Conservation (phyloP, 2,329 filamentous ascomycete genomes). For the Calonectria fujianensis region DNA sequence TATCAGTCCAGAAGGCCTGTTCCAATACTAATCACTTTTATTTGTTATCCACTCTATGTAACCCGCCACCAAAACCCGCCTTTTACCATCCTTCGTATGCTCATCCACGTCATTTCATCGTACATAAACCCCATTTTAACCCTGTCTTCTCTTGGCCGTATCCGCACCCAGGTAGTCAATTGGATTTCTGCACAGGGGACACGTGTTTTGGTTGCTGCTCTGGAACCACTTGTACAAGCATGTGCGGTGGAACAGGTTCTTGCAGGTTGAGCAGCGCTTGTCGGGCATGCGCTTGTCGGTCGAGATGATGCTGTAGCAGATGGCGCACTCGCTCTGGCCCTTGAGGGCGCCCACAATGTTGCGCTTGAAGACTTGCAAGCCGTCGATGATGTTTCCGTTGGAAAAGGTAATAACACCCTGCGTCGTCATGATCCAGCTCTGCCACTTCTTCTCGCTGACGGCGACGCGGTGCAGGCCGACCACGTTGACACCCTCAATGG, state of each 20-base stretch:
- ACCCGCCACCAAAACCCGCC: not conserved
- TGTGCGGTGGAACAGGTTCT: constrained; percentile 91
- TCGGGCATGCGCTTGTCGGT: constrained; percentile 92
- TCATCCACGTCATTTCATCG: constrained; percentile 22
- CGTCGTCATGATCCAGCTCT: constrained; percentile 90
- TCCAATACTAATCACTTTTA: constrained; percentile 10
- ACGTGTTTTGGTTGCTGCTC: constrained; percentile 92
- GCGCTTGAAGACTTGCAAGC: constrained; percentile 87
- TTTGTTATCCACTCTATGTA: constrained; percentile 21
- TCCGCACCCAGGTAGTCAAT: constrained; percentile 77
- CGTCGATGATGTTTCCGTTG: constrained; percentile 91
- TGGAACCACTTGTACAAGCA: constrained; percentile 99
- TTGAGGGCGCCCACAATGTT: constrained; percentile 93
- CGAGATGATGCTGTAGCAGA: constrained; percentile 96
- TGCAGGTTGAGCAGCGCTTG: constrained; percentile 93
- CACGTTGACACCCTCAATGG: constrained; percentile 86
- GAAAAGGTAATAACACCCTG: constrained; percentile 96
- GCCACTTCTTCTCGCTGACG: constrained; percentile 94
- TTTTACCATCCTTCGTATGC: constrained; percentile 12
- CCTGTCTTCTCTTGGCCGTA: constrained; percentile 61
- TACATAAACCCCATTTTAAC: constrained; percentile 24
- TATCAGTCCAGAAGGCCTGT: not conserved
- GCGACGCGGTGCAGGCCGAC: constrained; percentile 87
- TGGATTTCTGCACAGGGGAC: constrained; percentile 92
- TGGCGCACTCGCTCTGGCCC: constrained; percentile 95